Evolutionary conservation across 139 green algal genomes (phyloP).

Genomic region (Chlorella sp.): DNA sequence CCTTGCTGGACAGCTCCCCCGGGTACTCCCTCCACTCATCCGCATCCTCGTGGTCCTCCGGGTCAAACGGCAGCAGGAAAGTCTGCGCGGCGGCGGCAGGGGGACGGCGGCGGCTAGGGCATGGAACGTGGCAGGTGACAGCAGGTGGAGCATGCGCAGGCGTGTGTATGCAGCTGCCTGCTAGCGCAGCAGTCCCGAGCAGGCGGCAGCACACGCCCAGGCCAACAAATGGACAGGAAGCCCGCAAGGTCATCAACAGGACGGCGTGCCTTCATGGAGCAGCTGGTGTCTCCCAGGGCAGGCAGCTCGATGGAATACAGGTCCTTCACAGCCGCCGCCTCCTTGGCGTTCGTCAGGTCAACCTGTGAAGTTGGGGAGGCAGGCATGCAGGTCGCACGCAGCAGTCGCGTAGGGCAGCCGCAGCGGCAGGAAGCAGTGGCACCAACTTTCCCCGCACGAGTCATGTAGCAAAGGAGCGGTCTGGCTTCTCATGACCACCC

Average conservation of each 20-base stretch:
- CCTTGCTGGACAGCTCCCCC: slow-evolving; percentile 11
- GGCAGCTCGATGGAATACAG: slow-evolving; percentile 2
- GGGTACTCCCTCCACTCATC: slow-evolving; percentile 43
- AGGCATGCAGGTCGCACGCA: too few relatives aligned
- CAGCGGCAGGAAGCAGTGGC: neutral
- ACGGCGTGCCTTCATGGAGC: neutral
- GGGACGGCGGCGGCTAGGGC: neutral
- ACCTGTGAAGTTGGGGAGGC: slow-evolving; percentile 8
- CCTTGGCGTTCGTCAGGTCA: neutral
- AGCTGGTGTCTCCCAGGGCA: neutral
- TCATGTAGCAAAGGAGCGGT: too few relatives aligned
- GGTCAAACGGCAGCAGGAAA: slow-evolving; percentile 52
- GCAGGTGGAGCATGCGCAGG: too few relatives aligned
- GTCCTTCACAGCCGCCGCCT: slow-evolving; percentile 9
- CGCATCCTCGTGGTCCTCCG: slow-evolving; percentile 49
- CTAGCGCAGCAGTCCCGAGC: too few relatives aligned
- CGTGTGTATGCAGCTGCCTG: too few relatives aligned
- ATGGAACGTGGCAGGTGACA: neutral
- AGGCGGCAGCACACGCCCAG: too few relatives aligned
- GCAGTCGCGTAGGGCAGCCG: neutral
- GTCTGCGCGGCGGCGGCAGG: slow-evolving; percentile 22
- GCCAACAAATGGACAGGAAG: too few relatives aligned
- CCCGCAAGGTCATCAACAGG: too few relatives aligned
- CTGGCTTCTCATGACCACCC: neutral
- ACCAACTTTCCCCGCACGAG: too few relatives aligned